Base-by-base conservation (phyloP, 2,329 filamentous ascomycete genomes). In the Exutisphaerella laricina region DNA sequence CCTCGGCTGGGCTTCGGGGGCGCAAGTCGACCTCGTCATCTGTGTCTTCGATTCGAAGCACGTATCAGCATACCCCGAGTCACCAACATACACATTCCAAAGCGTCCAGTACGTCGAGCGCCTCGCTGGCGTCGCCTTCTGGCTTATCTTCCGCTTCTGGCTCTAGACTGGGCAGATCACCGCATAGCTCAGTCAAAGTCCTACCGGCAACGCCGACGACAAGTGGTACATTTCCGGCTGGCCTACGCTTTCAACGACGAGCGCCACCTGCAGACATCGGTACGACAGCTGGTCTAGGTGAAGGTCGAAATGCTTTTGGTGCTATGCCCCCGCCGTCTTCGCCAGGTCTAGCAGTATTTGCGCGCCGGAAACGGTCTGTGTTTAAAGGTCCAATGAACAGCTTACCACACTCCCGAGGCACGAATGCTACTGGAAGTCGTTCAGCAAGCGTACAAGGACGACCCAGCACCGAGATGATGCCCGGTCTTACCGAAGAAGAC, bases 21-120 rank as follows among this genome's bases (percentile, higher is more conserved):
- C 80, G 92, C 48, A 97, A 97, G 64, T 97, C 90, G 1, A 98
- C 92, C 0, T 96, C 88, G 0, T 95, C 88, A 0, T 97, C 89
- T 0, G 82, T 98, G 12, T 96, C 88, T 1, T 95, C 88, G 0
- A 83, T 98, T 44, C 83, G 92, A 45, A 94, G 85, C 32, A 88
- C 97, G 60, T 88, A 90, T 58, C 86, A 89, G 54, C 84, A 87
- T 51, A 84, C 18, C n/a, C 33, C 33, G 6, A 14, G 88, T 52
- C 81, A 84, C 40, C 56, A 62, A 13, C 85, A 92, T 61, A 82
- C 84, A 1, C 90, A 96, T 63, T 95, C 88, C 16, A 97, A 97
- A 66, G 88, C 92, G 0, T 94, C 87, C 0, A 96, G 88, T 0
- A 92, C 88, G 1, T 95, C 88, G 31, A 95, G 85, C 4, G 77